Conservation (phyloP, 2,329 filamentous ascomycete species). For the Fusarium sp. region DNA sequence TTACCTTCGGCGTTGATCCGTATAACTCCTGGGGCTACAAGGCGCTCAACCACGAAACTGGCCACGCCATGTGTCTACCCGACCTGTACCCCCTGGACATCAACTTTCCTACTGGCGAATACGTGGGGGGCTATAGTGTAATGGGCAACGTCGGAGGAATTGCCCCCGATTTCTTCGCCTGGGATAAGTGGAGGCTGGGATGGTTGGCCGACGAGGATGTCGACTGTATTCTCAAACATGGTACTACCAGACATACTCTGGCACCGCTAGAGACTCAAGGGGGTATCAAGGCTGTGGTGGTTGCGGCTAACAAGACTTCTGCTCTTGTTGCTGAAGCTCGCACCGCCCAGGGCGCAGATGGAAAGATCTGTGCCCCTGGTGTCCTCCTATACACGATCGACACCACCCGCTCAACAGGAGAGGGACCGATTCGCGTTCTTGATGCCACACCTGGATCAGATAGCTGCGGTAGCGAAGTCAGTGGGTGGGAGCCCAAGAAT, state of each 20-base stretch:
- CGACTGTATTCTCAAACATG: conserved; percentile 45
- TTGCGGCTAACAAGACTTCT: conserved; percentile 18
- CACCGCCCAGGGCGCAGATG: conserved; percentile 41
- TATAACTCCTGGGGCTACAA: conserved; percentile 49
- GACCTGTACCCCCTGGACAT: conserved; percentile 50
- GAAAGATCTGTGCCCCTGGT: conserved; percentile 46
- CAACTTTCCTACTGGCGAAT: conserved; percentile 41
- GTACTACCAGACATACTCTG: conserved; percentile 44
- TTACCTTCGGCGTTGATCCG: conserved; percentile 49
- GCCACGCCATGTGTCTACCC: conserved; percentile 54
- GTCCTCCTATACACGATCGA: conserved; percentile 52
- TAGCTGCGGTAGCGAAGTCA: conserved; percentile 41
- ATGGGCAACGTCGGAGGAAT: conserved; percentile 52
- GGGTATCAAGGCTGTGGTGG: conserved; percentile 26
- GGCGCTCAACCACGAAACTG: conserved; percentile 53
- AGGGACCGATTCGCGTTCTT: conserved; percentile 49
- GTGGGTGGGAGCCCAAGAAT: conserved; percentile 41
- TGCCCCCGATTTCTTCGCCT: conserved; percentile 52
- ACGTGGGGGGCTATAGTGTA: conserved; percentile 52
- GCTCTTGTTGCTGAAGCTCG: conserved; percentile 51
- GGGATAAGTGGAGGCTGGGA: conserved; percentile 55
- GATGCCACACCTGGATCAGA: conserved; percentile 47
- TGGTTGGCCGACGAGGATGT: conserved; percentile 51
- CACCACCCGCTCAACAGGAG: conserved; percentile 43
- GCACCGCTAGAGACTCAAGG: conserved; percentile 19